These are phyloP conservation scores for Thielaviopsis cerberus DNA, from an alignment of 2,329 filamentous ascomycete genomes.

Conservation along the genomic window DNA sequence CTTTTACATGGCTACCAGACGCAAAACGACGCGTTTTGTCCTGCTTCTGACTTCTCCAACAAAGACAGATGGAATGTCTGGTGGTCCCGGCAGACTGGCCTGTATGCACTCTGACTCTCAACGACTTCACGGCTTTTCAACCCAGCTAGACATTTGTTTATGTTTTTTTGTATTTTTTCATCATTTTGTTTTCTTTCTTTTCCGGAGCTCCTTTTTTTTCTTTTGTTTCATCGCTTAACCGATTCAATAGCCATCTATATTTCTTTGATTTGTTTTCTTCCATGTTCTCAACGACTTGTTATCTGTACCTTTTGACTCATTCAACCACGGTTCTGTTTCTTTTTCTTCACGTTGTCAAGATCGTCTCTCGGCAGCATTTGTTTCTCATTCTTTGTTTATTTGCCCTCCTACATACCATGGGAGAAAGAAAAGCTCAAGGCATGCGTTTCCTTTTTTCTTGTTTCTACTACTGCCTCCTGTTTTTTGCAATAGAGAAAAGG, in stretches of 20 bases:
- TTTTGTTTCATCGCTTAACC: not conserved
- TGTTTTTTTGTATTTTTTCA: not conserved
- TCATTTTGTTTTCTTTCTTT: not conserved
- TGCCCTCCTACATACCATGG: not conserved
- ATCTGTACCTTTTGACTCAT: not conserved
- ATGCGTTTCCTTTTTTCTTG: not conserved
- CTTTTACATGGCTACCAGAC: not conserved
- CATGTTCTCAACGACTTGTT: not conserved
- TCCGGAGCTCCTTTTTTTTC: no score
- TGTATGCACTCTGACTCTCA: conserved; percentile 7
- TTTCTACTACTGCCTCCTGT: not conserved
- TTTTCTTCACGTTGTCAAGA: not conserved
- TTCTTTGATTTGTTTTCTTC: not conserved
- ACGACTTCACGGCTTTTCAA: conserved; percentile 12
- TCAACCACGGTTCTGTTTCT: not conserved
- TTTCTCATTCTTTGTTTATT: not conserved
- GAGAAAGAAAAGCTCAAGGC: not conserved
- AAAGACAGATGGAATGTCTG: conserved; percentile 1
- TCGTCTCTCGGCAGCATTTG: not conserved
- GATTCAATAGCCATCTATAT: not conserved
- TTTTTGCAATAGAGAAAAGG: not conserved
- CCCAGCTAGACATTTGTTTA: conserved; percentile 9
- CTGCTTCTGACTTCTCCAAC: conserved; percentile 8
- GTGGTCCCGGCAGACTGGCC: not conserved
- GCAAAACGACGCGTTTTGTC: not conserved